Evolutionary conservation across 495 filamentous ascomycete genomes (phyloP).

Genomic region (Letharia lupina): DNA sequence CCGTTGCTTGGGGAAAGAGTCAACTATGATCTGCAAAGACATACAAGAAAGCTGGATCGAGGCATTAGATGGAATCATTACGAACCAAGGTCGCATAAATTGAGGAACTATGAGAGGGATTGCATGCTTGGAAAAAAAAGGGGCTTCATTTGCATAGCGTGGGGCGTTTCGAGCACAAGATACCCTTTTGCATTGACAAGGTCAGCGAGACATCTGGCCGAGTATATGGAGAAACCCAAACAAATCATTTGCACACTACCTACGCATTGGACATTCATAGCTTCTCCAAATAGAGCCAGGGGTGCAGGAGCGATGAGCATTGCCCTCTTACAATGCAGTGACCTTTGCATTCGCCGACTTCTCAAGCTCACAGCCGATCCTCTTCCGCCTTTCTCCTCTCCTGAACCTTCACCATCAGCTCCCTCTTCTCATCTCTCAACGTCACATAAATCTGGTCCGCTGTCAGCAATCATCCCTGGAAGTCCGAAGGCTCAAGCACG

Average conservation of each 20-base stretch:
- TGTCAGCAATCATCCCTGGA: neutral
- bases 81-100: conserved; percentile 7
- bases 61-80: conserved; percentile 21
- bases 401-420: conserved; percentile 31
- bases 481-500: neutral
- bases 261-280: neutral
- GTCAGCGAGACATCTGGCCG: neutral
- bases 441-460: conserved; percentile 34
- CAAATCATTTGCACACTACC: neutral
- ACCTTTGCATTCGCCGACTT: neutral
- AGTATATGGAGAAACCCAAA: neutral
- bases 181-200: conserved; percentile 9
- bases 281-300: neutral
- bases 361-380: conserved; percentile 13
- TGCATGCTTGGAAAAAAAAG: neutral
- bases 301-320: neutral
- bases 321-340: neutral
- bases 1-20: neutral
- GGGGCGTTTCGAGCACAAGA: conserved; percentile 5
- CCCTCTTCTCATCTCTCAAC: conserved; percentile 42
- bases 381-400: conserved; percentile 28
- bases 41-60: conserved; percentile 20
- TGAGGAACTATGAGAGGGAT: neutral
- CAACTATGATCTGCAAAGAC: conserved; percentile 9
- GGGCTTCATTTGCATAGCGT: conserved; percentile 10